Percentiles rank a stretch among this genome's conserved stretches.
These are phyloP conservation scores for Cryptococcus floricola DNA, from an alignment of 1,284 basidiomycete species.

Conservation along the genomic window DNA sequence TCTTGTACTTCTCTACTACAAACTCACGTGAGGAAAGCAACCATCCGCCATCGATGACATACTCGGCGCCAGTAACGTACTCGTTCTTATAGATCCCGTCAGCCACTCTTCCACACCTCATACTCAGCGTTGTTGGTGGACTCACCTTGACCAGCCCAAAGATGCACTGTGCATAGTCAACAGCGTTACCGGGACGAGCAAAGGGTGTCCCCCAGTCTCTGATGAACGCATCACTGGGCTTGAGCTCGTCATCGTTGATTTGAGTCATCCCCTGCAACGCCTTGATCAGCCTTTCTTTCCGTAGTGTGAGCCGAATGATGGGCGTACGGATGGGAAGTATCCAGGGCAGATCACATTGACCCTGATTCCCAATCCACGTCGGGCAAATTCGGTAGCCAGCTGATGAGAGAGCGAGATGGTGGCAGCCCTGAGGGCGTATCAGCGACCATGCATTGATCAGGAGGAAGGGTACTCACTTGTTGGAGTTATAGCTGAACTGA, in stretches of 20 bases:
- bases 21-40: conserved; percentile 33
- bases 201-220: conserved; percentile 41
- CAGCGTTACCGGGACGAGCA: conserved; percentile 39
- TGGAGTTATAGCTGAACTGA: conserved; percentile 47
- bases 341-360: conserved; percentile 41
- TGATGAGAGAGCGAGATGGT: conserved; percentile 35
- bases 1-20: not conserved
- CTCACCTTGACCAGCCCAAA: conserved; percentile 36
- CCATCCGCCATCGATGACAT: conserved; percentile 47
- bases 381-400: conserved; percentile 39
- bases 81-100: conserved; percentile 25
- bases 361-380: conserved; percentile 34
- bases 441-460: not conserved
- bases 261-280: conserved; percentile 39
- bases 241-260: conserved; percentile 19
- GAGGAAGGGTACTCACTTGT: conserved; percentile 22
- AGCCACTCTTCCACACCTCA: not conserved
- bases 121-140: not conserved
- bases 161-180: conserved; percentile 45
- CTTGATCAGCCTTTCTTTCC: not conserved
- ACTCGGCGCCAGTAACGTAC: conserved; percentile 43
- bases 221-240: conserved; percentile 21
- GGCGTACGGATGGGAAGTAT: conserved; percentile 40
- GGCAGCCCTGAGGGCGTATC: conserved; percentile 27
- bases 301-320: not conserved